phyloP scores from a whole-genome alignment of 1,284 basidiomycete species.

The Melampsora americana region DNA sequence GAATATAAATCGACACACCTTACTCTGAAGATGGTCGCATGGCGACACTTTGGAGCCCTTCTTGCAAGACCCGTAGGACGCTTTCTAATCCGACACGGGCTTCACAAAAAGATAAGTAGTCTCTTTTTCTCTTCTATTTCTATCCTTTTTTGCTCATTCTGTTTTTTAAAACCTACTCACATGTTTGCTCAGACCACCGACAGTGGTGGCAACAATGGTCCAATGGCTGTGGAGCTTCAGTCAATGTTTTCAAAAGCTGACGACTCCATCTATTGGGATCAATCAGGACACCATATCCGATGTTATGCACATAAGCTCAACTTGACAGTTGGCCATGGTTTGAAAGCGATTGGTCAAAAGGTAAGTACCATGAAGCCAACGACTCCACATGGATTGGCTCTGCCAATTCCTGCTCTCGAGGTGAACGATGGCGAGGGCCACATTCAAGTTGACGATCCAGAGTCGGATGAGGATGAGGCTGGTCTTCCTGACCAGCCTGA shows the following conservation, averaged over 20 bases:
- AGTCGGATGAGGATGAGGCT: not conserved
- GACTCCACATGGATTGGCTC: not conserved
- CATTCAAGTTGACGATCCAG: not conserved
- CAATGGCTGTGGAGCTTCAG: constrained; percentile 5
- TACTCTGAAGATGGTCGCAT: constrained; percentile 11
- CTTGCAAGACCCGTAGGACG: constrained; percentile 1
- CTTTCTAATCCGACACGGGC: not conserved
- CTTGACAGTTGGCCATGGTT: not conserved
- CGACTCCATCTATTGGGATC: not conserved
- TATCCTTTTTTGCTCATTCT: not conserved
- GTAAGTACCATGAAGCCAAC: not conserved
- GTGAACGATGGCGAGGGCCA: not conserved
- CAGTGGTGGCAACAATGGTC: not conserved
- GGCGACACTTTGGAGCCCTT: not conserved
- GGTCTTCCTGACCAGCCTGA: not conserved
- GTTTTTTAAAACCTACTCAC: too few relatives aligned
- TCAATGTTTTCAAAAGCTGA: not conserved
- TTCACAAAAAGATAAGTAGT: constrained; percentile 19
- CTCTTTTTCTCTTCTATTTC: not conserved
- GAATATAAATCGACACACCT: not conserved
- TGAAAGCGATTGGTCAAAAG: not conserved
- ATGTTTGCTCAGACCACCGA: too few relatives aligned
- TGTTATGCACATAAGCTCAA: constrained; percentile 5
- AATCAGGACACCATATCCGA: not conserved
- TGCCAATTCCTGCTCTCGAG: not conserved